phyloP scores from a whole-genome alignment of 345 rosid species.

The Passiflora organensis region DNA sequence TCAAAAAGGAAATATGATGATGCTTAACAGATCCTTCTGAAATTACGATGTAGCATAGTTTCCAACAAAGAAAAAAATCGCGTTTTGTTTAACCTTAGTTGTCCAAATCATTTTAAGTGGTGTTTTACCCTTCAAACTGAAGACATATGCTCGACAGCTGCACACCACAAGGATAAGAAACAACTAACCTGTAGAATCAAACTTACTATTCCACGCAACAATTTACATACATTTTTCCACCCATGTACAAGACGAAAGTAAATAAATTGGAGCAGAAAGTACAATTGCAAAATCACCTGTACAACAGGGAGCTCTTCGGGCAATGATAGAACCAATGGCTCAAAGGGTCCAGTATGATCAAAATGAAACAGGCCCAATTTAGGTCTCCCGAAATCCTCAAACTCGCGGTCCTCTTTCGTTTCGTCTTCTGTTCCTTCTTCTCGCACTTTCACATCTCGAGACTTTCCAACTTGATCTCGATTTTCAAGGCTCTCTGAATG shows the following conservation, averaged over 20 bases:
- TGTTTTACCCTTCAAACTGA: not conserved
- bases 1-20: not conserved
- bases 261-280: not conserved
- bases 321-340: constrained; percentile 59
- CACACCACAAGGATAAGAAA: not conserved
- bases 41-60: no score
- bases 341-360: constrained; percentile 73
- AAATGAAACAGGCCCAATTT: constrained; percentile 53
- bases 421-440: constrained; percentile 30
- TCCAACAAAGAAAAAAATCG: no score
- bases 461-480: constrained; percentile 17
- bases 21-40: not conserved
- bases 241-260: not conserved
- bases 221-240: not conserved
- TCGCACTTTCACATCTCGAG: constrained; percentile 27
- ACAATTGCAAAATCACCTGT: constrained; percentile 38
- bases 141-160: not conserved
- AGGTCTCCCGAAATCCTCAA: constrained; percentile 48
- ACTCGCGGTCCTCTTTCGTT: constrained; percentile 23
- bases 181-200: no score
- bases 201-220: not conserved
- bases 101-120: not conserved
- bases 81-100: no score
- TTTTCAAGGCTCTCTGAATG: not conserved
- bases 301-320: constrained; percentile 51